Evolutionary conservation across 495 filamentous ascomycete species (phyloP), one percentile per base, ranked within the genome.

Genomic region (Cudoniella acicularis): DNA sequence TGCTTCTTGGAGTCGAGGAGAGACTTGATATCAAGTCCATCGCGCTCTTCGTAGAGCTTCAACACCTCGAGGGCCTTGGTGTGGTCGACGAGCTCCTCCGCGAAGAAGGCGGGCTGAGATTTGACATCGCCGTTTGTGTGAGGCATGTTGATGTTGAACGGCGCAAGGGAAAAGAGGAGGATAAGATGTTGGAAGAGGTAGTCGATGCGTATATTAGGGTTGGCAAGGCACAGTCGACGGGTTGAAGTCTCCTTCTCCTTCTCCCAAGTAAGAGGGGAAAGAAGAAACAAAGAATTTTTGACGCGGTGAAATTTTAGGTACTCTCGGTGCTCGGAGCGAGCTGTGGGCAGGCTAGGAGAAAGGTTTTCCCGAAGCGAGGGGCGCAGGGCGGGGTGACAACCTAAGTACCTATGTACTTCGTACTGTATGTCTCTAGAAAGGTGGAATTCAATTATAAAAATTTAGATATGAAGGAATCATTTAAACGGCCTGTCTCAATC

Each of bases 1-100:
- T 88, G 85, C 68, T 80, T 85, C 73, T 86, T 88, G 48, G 93
- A 90, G 76, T 97, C 89, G 58, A 97, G 79, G 48, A 99, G 78
- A 49, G 88, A 85, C 63, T 87, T 78, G 61, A 89, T 84, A 72
- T 89, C 85, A 60, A 99, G 83, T 59, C 94, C 94, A 84, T 98
- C 94, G 62, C 76, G 75, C 70, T 76, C 77, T 27, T 79, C 56
- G 70, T 96, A 97, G 51, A 89, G 82, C 66, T 87, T 77, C 64
- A 97, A 80, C 46, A 92, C 76, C 70, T 95, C 86, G 52, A 92
- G 69, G 56, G 95, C 95, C 63, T 77, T 85, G 64, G 78, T 77
- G 70, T 68, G 70, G 70, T 80, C 74, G 26, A 81, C 71, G 56
- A 74, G 59, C 53, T 77, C 68, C 57, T 73, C 67, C 26, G 65